Base-by-base conservation (phyloP, 2,329 filamentous ascomycete genomes). In the Exophiala calicioides region DNA sequence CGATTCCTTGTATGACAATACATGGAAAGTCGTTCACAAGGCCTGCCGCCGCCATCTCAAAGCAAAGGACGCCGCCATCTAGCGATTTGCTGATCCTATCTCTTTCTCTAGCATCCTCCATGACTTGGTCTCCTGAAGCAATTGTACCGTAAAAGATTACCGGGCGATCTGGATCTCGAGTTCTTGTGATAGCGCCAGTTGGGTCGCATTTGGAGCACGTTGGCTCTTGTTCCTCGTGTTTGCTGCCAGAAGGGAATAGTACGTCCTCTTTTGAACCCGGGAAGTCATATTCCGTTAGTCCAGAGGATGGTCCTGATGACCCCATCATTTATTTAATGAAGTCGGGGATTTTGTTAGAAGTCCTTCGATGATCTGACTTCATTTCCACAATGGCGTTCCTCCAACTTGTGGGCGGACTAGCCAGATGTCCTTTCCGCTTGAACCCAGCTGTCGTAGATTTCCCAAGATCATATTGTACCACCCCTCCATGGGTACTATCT, bases 121-220 rank as follows among this genome's bases (percentile, higher is more conserved):
- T 54, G 1, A 62, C 54, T 23, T 57, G 54, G 23, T 64, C 60
- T 1, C 57, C 59, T 4, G 62, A 63, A 3, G 46, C 60, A 21
- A 63, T 59, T 0, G 42, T 40, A 1, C 60, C 60, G 29, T 62
- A 60, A 29, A 62, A 58, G 13, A 61, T 52, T 5, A 34, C 37
- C 13, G 46, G 37, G 3, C 5, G 13, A 36, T 8, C 4, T 8
- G 7, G 15, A 18, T 36, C 16, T 8, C 8, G 18, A 18, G 33
- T 10, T 13, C 31, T 6, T 4, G 8, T 8, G 4, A 36, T 24
- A 32, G 26, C 12, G 45, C 47, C 24, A 27, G 35, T 34, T 36
- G 48, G 29, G 35, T 24, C 38, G 60, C 57, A 40, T 51, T 32
- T 52, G 57, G 56, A 38, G 55, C 31, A 37, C 47, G 32, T 27